Percentiles rank a stretch among this genome's conserved stretches.
These are phyloP conservation scores for Pythium brachiatum DNA, from an alignment of 352 stramenopile species.

Conservation along the genomic window DNA sequence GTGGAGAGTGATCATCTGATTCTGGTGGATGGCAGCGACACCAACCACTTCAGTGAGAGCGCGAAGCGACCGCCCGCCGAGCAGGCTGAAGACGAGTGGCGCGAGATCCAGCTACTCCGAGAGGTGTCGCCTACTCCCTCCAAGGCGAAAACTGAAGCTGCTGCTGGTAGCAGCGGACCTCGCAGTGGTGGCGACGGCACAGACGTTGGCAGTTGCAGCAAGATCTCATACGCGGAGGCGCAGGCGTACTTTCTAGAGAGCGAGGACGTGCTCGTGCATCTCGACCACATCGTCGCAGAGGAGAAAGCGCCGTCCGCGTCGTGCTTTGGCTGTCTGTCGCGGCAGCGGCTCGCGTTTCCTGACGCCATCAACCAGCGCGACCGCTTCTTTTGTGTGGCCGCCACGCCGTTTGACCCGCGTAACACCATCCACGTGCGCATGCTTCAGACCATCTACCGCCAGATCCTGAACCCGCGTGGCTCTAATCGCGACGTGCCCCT, in stretches of 20 bases:
- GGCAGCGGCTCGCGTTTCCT: constrained; percentile 50
- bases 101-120: constrained; percentile 47
- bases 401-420: constrained; percentile 42
- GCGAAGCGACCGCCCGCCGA: neutral
- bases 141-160: neutral
- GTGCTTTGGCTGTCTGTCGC: constrained; percentile 62
- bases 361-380: constrained; percentile 61
- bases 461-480: constrained; percentile 30
- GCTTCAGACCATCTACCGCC: constrained; percentile 67
- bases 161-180: neutral
- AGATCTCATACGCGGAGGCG: constrained; percentile 23
- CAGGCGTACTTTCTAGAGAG: constrained; percentile 21
- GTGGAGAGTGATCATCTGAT: constrained; percentile 17
- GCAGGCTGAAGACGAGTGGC: constrained; percentile 36
- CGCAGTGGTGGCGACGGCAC: constrained; percentile 23
- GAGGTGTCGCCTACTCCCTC: neutral
- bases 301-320: constrained; percentile 35
- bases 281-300: constrained; percentile 56
- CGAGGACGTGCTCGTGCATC: constrained; percentile 18
- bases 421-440: constrained; percentile 49
- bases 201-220: constrained; percentile 30
- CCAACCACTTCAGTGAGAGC: neutral
- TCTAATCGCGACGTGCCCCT: constrained; percentile 37
- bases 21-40: neutral
- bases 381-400: constrained; percentile 71